Evolutionary conservation across 2,329 filamentous ascomycete genomes (phyloP), one percentile per base, ranked within the genome.

Genomic region (Trichoderma sp.): DNA sequence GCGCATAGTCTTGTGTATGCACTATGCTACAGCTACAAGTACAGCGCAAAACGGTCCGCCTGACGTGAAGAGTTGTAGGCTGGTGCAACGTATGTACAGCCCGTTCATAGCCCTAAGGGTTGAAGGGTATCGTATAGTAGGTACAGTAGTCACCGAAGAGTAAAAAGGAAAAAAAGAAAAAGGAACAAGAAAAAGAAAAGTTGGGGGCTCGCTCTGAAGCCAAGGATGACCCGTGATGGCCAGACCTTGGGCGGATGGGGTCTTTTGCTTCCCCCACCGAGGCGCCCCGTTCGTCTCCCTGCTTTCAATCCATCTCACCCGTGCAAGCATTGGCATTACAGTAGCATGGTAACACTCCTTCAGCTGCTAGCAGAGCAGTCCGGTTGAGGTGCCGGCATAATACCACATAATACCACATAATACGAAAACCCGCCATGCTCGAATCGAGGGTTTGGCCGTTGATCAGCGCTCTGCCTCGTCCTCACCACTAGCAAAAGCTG

Each of bases 191-290:
- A 28, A 14, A 56, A 39, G 3, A 18, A 26, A 24, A 34, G 28
- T 26, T 26, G 56, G 9, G 24, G 2, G 15, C 14, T 28, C 30
- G 1, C 18, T 28, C 57, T 14, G 28, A 24, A 32, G 32, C 43
- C 47, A 53, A 14, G 24, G 26, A 12, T 6, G 63, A 66, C 63
- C 63, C 63, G 32, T 53, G 64, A 67, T 57, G 32, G 39, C 15
- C 56, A 32, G 58, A 30, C 34, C 47, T 34, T 66, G 43, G 30
- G 36, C 28, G 47, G 43, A 67, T 43, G 51, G 53, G 34, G 32
- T 56, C 53, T 47, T 62, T 36, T 61, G 56, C 67, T 15, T 30
- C 57, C 67, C 66, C 67, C 67, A 62, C 67, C 66, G 66, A 61
- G 15, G 21, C 56, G 15, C 12, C 65, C 56, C 53, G 15, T 51